Base-by-base conservation (phyloP, 2,329 filamentous ascomycete species). In the Alternaria postmessia region DNA sequence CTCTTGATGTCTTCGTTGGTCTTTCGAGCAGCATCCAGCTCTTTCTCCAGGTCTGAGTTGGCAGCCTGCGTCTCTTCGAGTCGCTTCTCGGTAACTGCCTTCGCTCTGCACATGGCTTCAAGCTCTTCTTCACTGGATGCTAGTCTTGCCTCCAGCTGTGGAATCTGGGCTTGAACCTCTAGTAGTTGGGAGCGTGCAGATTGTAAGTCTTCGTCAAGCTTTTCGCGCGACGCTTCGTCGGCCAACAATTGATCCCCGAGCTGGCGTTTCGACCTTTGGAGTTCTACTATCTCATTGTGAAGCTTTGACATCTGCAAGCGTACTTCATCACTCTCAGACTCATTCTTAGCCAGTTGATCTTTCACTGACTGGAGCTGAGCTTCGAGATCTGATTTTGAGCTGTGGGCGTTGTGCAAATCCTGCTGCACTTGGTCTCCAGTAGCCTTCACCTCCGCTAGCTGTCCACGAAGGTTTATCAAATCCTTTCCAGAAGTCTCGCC, bases 81-180 rank as follows among this genome's bases (percentile, higher is more conserved):
- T 16, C 61, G 63, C 11, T 54, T 62, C 16, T 71, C 66, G 2
- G 68, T 49, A 22, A 61, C 57, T 11, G 49, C 49, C 22, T 69
- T 71, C 2, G 44, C 61, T 38, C 58, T 60, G 38, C 57, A 64
- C 30, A 71, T 48, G 12, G 59, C 51, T 9, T 61, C 46, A 6
- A 74, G 64, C 51, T 71, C 69, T 24, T 73, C 61, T 41, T 70
- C 62, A 3, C 54, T 62, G 4, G 46, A 46, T 20, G 61, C 60
- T 12, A 73, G 47, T 44, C 56, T 66, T 2, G 24, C 48, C 14
- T 58, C 38, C 5, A 71, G 55, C 0, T 63, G 54, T 3, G 51
- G 47, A 8, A 62, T 51, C 42, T 71, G 62, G 6, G 57, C 38
- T 9, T 66, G 61, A n/a, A 59, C 47, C 11, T 46, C 47, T 12